phyloP scores from a whole-genome alignment of 768 basidiomycete species.

The Phlebiopsis flavidoalba region DNA sequence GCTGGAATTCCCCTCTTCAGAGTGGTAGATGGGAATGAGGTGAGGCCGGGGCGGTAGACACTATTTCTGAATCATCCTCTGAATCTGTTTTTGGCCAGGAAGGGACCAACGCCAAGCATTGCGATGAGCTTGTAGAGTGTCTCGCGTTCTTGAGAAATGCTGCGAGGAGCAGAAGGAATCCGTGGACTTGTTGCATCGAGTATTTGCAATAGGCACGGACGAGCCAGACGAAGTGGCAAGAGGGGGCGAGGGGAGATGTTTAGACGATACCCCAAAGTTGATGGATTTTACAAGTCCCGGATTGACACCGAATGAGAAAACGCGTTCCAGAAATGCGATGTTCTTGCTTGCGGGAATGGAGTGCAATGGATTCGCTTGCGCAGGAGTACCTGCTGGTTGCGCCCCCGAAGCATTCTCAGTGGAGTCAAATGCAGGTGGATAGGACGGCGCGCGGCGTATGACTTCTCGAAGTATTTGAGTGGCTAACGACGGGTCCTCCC shows the following conservation, averaged over 20 bases:
- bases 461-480: background rate
- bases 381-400: background rate
- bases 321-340: background rate
- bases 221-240: too few species aligned
- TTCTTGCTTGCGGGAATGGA: background rate
- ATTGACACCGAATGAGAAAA: background rate
- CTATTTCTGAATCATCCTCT: background rate
- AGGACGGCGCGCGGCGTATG: background rate
- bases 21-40: background rate
- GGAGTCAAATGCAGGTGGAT: background rate
- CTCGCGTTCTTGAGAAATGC: background rate
- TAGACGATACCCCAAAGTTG: too few species aligned
- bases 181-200: too few species aligned
- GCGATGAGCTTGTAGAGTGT: background rate
- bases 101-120: background rate
- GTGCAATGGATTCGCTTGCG: background rate
- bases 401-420: background rate
- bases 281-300: background rate
- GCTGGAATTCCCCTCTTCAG: background rate
- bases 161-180: too few species aligned
- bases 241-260: too few species aligned
- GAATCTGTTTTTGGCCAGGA: background rate
- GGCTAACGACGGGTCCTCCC: background rate
- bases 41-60: background rate
- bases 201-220: too few species aligned